Evolutionary conservation across 2,329 filamentous ascomycete species (phyloP).

Genomic region (Paecilomyces fulvus): DNA sequence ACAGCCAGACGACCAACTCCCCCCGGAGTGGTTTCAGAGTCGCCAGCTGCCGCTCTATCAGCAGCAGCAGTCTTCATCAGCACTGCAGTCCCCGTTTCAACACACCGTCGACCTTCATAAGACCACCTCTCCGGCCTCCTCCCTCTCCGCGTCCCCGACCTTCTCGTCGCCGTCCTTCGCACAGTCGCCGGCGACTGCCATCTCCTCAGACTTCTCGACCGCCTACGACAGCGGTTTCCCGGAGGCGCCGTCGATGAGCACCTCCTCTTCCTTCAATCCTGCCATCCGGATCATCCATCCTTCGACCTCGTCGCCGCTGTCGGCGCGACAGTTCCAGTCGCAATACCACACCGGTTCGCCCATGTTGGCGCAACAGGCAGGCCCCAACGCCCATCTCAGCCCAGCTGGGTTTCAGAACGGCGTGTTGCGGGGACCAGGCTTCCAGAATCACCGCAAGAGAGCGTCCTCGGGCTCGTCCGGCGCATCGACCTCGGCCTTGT

Average conservation of each 20-base stretch:
- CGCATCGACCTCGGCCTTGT: constrained; percentile 28
- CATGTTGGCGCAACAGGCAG: constrained; percentile 33
- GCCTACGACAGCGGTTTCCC: constrained; percentile 19
- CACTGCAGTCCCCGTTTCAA: constrained; percentile 24
- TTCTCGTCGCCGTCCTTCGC: constrained; percentile 22
- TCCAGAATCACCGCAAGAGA: constrained; percentile 27
- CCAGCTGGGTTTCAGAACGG: constrained; percentile 25
- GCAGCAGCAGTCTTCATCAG: constrained; percentile 12
- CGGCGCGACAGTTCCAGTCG: constrained; percentile 13
- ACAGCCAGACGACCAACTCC: constrained; percentile 29
- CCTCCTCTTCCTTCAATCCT: constrained; percentile 29
- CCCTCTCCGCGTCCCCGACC: constrained; percentile 22
- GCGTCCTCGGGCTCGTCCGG: constrained; percentile 36
- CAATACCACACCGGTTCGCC: constrained; percentile 19
- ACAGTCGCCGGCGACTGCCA: constrained; percentile 18
- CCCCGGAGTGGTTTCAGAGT: constrained; percentile 20
- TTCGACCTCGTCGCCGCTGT: constrained; percentile 18
- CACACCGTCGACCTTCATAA: constrained; percentile 18
- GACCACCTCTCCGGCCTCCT: constrained; percentile 30
- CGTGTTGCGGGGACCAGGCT: constrained; percentile 10
- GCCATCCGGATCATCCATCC: constrained; percentile 25
- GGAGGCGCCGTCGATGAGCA: constrained; percentile 34
- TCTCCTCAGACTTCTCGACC: constrained; percentile 16
- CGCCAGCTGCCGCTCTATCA: constrained; percentile 1
- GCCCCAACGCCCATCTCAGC: constrained; percentile 27